Evolutionary conservation across 2,329 filamentous ascomycete genomes (phyloP), one percentile per base, ranked within the genome.

Genomic region (Chaetomiaceae sp.): DNA sequence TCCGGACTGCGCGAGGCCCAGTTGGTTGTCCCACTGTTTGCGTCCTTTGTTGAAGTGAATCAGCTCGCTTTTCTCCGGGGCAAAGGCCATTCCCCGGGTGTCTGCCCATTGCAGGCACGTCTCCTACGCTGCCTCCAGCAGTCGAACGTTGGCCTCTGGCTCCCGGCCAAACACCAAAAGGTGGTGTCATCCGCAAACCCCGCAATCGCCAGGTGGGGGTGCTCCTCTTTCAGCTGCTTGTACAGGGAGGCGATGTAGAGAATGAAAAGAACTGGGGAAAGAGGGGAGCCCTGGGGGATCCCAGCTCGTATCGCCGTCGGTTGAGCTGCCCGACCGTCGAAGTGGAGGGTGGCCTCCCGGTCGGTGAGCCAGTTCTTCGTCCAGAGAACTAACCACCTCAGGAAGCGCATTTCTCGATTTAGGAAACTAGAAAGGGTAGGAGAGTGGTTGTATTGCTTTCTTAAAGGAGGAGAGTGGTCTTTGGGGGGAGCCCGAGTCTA

Each of bases 231-330:
- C 11, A 40, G 38, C 12, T 25, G 25, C 42, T 33, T 31, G 14
- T 44, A 44, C 17, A 44, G 42, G 7, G 22, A 51, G 6, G 27
- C 31, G 15, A 50, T 50, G 23, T 43, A 51, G 6, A 50, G n/a
- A n/a, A 51, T 29, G 8, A 51, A 51, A 14, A 51, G 39, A 22
- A 44, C 31, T 8, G 20, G 38, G 11, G 31, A 51, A 6, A 51
- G 39, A 11, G 39, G 48, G 5, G 48, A 51, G 22, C 48, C 39
- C 22, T 51, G 4, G 6, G 31, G 48, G 1, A 50, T 37, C 17
- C 42, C n/a, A 19, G 42, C 42, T 37, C 2, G 17, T 17, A 47
- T 45, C 17, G 23, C 14, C n/a, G 31, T 22, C 9, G 19, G 22
- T 42, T 14, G 25, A 27, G 25, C 25, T 27, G 25, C n/a, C 34